Conservation (phyloP, 2,329 filamentous ascomycete genomes). For the Camillea tinctor region DNA sequence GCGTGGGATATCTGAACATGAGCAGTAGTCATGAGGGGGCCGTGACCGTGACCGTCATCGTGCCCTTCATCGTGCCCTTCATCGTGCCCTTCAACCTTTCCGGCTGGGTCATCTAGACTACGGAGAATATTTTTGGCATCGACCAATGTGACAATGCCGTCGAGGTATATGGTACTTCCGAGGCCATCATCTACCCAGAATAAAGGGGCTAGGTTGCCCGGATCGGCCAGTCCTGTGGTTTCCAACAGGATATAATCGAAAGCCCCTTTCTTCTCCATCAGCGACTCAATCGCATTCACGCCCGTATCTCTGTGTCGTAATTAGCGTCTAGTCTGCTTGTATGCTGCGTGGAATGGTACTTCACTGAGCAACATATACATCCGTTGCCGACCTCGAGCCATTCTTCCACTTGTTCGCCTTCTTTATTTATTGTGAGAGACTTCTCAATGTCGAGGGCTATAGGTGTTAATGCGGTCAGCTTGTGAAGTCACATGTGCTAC, state of each 20-base stretch:
- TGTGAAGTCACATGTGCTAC: not conserved
- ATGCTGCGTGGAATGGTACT: slow-evolving; percentile 49
- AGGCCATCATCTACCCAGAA: slow-evolving; percentile 98
- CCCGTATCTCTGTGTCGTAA: slow-evolving; percentile 68
- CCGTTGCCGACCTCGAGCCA: slow-evolving; percentile 97
- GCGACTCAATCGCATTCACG: slow-evolving; percentile 88
- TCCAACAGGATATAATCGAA: slow-evolving; percentile 98
- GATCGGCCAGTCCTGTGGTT: slow-evolving; percentile 92
- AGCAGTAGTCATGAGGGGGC: slow-evolving; percentile 80
- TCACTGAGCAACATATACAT: slow-evolving; percentile 97
- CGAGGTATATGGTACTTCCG: slow-evolving; percentile 91
- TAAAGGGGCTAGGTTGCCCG: slow-evolving; percentile 89
- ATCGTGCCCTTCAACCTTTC: slow-evolving; percentile 51
- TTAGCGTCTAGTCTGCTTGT: slow-evolving; percentile 22
- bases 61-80: slow-evolving; percentile 49
- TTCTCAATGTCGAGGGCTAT: slow-evolving; percentile 92
- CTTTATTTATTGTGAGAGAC: slow-evolving; percentile 85
- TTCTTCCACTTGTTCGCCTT: slow-evolving; percentile 79
- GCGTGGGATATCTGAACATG: slow-evolving; percentile 97
- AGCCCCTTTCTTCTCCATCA: slow-evolving; percentile 89
- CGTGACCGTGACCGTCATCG: slow-evolving; percentile 50
- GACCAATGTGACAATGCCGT: slow-evolving; percentile 93
- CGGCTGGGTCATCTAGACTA: slow-evolving; percentile 71
- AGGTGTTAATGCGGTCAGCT: slow-evolving; percentile 10
- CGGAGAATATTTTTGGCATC: slow-evolving; percentile 90